Evolutionary conservation across 2,329 filamentous ascomycete genomes (phyloP).

Genomic region (Ustilaginoidea virens): DNA sequence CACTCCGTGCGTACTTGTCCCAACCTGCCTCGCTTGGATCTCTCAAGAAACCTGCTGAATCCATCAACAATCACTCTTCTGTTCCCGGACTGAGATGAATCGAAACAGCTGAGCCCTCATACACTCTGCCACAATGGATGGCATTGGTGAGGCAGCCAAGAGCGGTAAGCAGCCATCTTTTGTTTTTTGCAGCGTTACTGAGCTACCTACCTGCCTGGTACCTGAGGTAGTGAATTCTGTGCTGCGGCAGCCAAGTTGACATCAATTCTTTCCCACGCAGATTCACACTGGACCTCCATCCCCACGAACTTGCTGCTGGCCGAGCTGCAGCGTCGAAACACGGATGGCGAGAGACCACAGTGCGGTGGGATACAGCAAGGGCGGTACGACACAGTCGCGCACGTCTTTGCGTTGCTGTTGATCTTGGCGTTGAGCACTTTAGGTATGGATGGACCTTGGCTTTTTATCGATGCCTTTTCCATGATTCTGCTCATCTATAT

Average conservation of each 20-base stretch:
- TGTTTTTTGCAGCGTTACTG: too few relatives aligned
- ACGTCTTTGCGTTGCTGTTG: constrained; percentile 52
- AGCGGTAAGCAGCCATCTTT: constrained; percentile 3
- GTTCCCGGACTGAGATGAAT: too few relatives aligned
- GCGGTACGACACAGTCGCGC: constrained; percentile 49
- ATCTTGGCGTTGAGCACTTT: constrained; percentile 47
- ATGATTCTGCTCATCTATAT: too few relatives aligned
- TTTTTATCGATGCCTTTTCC: neutral
- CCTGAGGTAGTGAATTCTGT: neutral
- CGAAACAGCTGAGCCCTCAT: constrained; percentile 1
- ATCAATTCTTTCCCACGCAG: constrained; percentile 9
- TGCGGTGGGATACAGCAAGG: constrained; percentile 38
- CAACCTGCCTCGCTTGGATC: too few relatives aligned
- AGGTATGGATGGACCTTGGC: constrained; percentile 21
- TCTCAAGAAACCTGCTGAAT: too few relatives aligned
- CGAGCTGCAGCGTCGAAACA: constrained; percentile 34
- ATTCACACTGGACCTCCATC: constrained; percentile 29
- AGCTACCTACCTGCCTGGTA: neutral
- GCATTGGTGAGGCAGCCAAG: constrained; percentile 6
- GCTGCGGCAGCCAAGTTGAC: too few relatives aligned
- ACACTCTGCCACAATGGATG: constrained; percentile 7
- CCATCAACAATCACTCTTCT: too few relatives aligned
- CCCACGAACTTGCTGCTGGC: constrained; percentile 35
- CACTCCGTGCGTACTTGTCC: too few relatives aligned
- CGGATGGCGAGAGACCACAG: constrained; percentile 25